A percentile compares a stretch with the other conserved stretches of the same genome.
phyloP scores from a whole-genome alignment of 2,329 filamentous ascomycete genomes.

The Diaporthe batatas region DNA sequence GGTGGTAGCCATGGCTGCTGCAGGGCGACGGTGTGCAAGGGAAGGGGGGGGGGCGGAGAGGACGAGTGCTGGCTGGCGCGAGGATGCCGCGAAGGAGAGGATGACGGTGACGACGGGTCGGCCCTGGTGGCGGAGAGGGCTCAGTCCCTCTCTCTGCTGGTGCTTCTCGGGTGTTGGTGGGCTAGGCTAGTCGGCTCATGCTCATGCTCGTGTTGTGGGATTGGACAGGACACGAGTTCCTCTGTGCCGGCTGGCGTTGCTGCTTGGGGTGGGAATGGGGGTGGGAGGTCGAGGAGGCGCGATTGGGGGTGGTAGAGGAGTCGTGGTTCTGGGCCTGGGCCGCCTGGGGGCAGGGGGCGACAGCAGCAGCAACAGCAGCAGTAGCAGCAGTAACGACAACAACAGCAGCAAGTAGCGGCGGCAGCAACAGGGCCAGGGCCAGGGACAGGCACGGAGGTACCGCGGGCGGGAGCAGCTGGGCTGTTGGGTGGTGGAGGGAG shows the following conservation, averaged over 20 bases:
- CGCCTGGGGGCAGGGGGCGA: slow-evolving; percentile 10
- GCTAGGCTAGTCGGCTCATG: slow-evolving; percentile 79
- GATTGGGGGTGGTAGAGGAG: slow-evolving; percentile 40
- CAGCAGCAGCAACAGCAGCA: slow-evolving; percentile 28
- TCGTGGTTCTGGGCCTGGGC: slow-evolving; percentile 33
- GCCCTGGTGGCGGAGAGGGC: slow-evolving; percentile 56
- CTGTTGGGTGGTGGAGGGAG: slow-evolving; percentile 37
- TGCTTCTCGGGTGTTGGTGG: slow-evolving; percentile 72
- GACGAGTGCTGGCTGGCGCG: slow-evolving; percentile 63
- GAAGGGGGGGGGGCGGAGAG: slow-evolving; percentile 51
- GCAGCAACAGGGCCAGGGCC: slow-evolving; percentile 44
- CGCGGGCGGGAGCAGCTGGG: slow-evolving; percentile 35
- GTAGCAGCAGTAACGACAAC: background rate
- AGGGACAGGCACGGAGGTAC: slow-evolving; percentile 48
- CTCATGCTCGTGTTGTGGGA: slow-evolving; percentile 76
- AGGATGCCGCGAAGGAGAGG: slow-evolving; percentile 62
- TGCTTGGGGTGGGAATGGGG: slow-evolving; percentile 46
- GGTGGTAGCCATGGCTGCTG: slow-evolving; percentile 49
- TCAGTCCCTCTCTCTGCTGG: slow-evolving; percentile 69
- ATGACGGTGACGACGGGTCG: slow-evolving; percentile 68
- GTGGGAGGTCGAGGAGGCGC: slow-evolving; percentile 47
- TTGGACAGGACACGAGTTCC: slow-evolving; percentile 59
- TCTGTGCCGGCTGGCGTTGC: slow-evolving; percentile 52
- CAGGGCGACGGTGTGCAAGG: slow-evolving; percentile 44
- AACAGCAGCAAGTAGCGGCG: slow-evolving; percentile 11